These are phyloP conservation scores for Agroathelia rolfsii DNA, from an alignment of 1,284 basidiomycete species.

Conservation along the genomic window DNA sequence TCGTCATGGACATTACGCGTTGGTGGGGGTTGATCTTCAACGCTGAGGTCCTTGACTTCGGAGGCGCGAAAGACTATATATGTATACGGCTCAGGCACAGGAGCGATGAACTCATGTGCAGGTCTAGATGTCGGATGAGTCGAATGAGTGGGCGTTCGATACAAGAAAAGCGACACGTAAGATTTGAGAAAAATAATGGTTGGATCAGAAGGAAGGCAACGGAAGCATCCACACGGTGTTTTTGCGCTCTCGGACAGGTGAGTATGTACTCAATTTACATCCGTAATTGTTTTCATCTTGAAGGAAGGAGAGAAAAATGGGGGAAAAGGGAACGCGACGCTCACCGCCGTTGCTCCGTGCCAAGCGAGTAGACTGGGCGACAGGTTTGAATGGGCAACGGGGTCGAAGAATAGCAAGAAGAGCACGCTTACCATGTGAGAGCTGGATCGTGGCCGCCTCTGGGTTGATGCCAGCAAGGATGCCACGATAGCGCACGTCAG, in stretches of 20 bases:
- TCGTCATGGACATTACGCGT: conserved; percentile 60
- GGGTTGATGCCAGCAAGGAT: conserved; percentile 81
- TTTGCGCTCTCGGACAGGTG: conserved; percentile 60
- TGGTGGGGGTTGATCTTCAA: conserved; percentile 50
- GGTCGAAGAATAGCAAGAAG: conserved; percentile 3
- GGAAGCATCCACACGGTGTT: conserved; percentile 57
- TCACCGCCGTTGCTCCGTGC: conserved; percentile 76
- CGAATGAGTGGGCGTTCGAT: no score
- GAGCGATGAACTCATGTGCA: conserved; percentile 63
- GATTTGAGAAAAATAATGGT: no score
- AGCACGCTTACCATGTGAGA: conserved; percentile 63
- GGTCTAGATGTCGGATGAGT: no score
- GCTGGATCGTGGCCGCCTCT: conserved; percentile 73
- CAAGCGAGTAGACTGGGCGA: conserved; percentile 72
- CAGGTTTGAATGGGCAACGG: conserved; percentile 6
- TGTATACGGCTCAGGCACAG: conserved; percentile 66
- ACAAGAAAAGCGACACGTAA: no score
- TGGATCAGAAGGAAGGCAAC: conserved; percentile 71
- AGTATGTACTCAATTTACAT: conserved; percentile 50
- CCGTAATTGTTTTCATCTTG: conserved; percentile 47
- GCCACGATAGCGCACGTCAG: conserved; percentile 84
- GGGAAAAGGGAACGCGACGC: conserved; percentile 20
- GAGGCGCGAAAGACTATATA: conserved; percentile 80
- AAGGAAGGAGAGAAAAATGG: no score
- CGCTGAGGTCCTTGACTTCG: conserved; percentile 72